Conservation (phyloP, 345 rosid species). For the Salix brachista region DNA sequence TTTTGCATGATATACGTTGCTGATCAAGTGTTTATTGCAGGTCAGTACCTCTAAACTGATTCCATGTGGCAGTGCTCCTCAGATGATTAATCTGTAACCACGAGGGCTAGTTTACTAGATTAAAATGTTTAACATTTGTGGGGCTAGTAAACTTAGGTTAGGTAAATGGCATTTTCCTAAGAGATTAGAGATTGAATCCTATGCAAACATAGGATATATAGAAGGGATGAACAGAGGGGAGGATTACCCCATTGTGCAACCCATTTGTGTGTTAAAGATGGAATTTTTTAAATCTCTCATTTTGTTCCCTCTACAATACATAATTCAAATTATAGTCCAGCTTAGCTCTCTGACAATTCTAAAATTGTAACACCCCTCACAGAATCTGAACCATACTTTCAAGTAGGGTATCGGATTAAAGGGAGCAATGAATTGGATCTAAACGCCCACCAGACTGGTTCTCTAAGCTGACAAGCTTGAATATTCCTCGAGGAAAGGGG, state of each 20-base stretch:
- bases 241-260: neutral
- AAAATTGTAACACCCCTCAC: no score
- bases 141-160: neutral
- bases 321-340: no score
- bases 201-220: neutral
- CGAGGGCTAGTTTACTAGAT: neutral
- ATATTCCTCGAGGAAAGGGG: no score
- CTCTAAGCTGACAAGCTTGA: no score
- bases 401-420: no score
- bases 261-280: no score
- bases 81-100: neutral
- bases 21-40: neutral
- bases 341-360: no score
- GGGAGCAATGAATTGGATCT: no score
- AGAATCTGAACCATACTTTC: neutral
- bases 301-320: no score
- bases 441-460: no score
- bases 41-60: neutral
- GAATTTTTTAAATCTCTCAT: no score
- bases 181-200: neutral
- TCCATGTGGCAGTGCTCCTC: neutral
- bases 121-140: neutral
- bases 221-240: neutral
- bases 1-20: neutral
- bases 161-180: neutral